Percentiles rank a stretch among this genome's conserved stretches.
Conservation (phyloP, 2,329 filamentous ascomycete genomes). For the Monosporascus cannonballus region DNA sequence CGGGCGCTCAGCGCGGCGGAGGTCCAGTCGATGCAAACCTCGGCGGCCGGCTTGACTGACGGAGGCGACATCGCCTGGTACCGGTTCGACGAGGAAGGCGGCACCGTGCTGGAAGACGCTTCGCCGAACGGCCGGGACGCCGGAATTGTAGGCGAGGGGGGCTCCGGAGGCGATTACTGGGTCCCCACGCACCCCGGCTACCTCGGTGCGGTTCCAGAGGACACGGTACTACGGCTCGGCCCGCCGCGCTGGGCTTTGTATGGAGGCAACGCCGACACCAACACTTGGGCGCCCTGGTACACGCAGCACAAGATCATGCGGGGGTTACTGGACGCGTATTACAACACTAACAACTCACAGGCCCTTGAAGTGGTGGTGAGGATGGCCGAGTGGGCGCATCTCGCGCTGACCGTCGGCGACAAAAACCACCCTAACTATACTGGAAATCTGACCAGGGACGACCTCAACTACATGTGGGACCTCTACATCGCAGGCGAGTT, state of each 20-base stretch:
- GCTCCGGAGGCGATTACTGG: slow-evolving; percentile 16
- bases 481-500: slow-evolving; percentile 27
- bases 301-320: slow-evolving; percentile 29
- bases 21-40: slow-evolving; percentile 10
- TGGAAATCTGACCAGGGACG: slow-evolving; percentile 23
- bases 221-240: slow-evolving; percentile 25
- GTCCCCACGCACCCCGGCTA: slow-evolving; percentile 25
- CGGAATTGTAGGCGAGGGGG: slow-evolving; percentile 6
- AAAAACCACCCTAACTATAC: slow-evolving; percentile 25
- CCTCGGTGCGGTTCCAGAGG: slow-evolving; percentile 26
- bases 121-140: slow-evolving; percentile 12
- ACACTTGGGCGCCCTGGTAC: slow-evolving; percentile 29
- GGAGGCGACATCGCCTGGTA: slow-evolving; percentile 18
- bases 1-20: slow-evolving; percentile 10
- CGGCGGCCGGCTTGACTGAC: slow-evolving; percentile 9
- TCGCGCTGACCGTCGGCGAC: slow-evolving; percentile 26
- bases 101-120: slow-evolving; percentile 9
- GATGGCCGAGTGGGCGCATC: slow-evolving; percentile 28
- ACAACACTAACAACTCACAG: slow-evolving; percentile 26
- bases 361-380: slow-evolving; percentile 21
- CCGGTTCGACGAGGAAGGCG: slow-evolving; percentile 12
- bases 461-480: slow-evolving; percentile 31
- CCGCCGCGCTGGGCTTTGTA: slow-evolving; percentile 28
- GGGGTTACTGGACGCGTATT: slow-evolving; percentile 27
- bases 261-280: slow-evolving; percentile 18